Conservation (phyloP, 148 eudicot genomes). For the Amaranthus hypochondriacus region DNA sequence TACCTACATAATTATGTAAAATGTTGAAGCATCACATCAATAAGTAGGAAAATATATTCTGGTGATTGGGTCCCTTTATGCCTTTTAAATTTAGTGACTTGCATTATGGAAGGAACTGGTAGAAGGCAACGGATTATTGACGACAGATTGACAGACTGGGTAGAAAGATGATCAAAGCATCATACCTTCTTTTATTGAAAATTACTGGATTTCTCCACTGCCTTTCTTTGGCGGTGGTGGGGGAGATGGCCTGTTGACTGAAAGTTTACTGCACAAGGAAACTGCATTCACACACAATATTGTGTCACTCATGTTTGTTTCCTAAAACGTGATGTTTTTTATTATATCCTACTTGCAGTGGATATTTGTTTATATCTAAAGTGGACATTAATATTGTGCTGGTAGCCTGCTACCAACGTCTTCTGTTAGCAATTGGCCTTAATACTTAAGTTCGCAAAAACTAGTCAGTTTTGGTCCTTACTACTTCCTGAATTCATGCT, state of each 20-base stretch:
- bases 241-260: not conserved
- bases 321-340: not conserved
- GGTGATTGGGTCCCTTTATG: not conserved
- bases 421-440: not conserved
- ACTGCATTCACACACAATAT: not conserved
- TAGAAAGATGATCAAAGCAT: not conserved
- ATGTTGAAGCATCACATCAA: not conserved
- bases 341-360: not conserved
- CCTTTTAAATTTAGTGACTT: not conserved
- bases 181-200: not conserved
- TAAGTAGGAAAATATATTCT: not conserved
- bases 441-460: not conserved
- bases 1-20: not conserved
- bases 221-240: not conserved
- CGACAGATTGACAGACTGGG: not conserved
- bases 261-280: not conserved
- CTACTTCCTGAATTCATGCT: not conserved
- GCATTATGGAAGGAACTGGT: not conserved
- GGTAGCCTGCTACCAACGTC: not conserved
- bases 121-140: not conserved
- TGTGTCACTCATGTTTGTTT: not conserved
- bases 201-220: not conserved
- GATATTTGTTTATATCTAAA: not conserved
- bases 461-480: not conserved
- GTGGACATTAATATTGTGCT: not conserved